Evolutionary conservation across 192 early-diverging fungal species (phyloP), one percentile per base, ranked within the genome.

Genomic region (Podila minutissima): DNA sequence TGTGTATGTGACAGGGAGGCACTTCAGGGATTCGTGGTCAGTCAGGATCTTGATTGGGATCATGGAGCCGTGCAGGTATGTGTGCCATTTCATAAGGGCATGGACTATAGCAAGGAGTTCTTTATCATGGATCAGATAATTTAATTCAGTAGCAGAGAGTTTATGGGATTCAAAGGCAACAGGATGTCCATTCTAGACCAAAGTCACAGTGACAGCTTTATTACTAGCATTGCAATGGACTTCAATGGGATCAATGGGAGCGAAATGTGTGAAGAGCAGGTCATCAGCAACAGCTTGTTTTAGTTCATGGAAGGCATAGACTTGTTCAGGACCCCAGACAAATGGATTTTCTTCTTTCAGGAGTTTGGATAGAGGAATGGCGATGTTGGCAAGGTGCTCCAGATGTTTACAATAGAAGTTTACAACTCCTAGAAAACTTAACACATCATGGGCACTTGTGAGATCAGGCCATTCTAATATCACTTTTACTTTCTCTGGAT

Each of bases 1-100:
- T n/a, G n/a, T n/a, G n/a, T n/a, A n/a, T n/a, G n/a, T n/a, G n/a
- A n/a, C n/a, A n/a, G n/a, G n/a, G n/a, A 87, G 68, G 26, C 72
- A 82, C 46, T 64, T 49, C 20, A 89, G 51, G 59, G 81, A 74
- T 32, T 70, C 62, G 37, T 87, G 84, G 66, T 85, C 71, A 6
- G 72, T 74, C 26, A 55, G 22, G 24, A 55, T 55, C 53, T 55
- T 55, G 53, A 55, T 55, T 2, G 24, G 53, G 2, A 55, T 8
- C 2, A 10, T 0, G 19, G 53, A 55, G 4, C 53, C 11, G 11
- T 55, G 53, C 6, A 55, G 53, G 53, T 46, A 55, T 0, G 11
- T 55, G 0, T 12, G 53, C 53, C 53, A 55, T 55, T 26, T n/a
- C 2, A 10, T 24, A 26, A 55, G 53, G 6, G 53, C 24, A 55